These are phyloP conservation scores for Thermochaetoides thermophila DNA, from an alignment of 495 filamentous ascomycete species.

Conservation along the genomic window DNA sequence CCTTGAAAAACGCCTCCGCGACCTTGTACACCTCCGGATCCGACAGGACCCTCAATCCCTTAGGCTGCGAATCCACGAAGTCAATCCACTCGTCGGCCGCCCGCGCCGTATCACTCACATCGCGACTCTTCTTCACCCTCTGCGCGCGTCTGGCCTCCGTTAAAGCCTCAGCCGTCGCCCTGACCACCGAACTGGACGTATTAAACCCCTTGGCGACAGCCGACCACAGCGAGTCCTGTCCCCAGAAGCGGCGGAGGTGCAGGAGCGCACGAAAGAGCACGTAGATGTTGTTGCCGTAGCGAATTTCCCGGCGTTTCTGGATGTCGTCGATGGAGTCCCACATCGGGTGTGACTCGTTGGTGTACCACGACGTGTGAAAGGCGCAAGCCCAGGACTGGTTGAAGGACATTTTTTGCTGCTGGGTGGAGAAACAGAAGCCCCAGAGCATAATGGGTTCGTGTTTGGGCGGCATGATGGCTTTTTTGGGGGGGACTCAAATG, in stretches of 20 bases:
- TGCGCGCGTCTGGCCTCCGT: slow-evolving; percentile 8
- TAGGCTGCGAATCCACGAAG: slow-evolving; percentile 6
- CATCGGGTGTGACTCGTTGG: slow-evolving; percentile 3
- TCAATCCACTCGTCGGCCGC: slow-evolving; percentile 15
- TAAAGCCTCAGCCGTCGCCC: slow-evolving; percentile 4
- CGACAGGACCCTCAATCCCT: not conserved
- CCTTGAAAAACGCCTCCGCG: slow-evolving; percentile 5
- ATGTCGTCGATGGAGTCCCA: slow-evolving; percentile 3
- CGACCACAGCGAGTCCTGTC: slow-evolving; percentile 7
- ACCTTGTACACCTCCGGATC: not conserved
- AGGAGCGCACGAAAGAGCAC: slow-evolving; percentile 12
- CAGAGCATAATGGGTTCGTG: slow-evolving; percentile 5
- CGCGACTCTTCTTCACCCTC: not conserved
- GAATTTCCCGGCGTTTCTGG: slow-evolving; percentile 9
- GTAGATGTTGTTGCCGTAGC: slow-evolving; percentile 17
- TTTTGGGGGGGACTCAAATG: too few relatives aligned
- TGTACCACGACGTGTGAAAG: slow-evolving; percentile 6
- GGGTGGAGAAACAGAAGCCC: slow-evolving; percentile 5
- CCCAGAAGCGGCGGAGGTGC: slow-evolving; percentile 3
- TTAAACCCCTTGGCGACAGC: slow-evolving; percentile 7
- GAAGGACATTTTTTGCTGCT: slow-evolving; percentile 1
- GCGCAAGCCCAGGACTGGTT: slow-evolving; percentile 7
- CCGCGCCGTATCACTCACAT: slow-evolving; percentile 7
- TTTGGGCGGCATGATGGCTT: too few relatives aligned
- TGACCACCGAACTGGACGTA: slow-evolving; percentile 2